phyloP scores from a whole-genome alignment of 345 rosid genomes.

The Salix brachista region DNA sequence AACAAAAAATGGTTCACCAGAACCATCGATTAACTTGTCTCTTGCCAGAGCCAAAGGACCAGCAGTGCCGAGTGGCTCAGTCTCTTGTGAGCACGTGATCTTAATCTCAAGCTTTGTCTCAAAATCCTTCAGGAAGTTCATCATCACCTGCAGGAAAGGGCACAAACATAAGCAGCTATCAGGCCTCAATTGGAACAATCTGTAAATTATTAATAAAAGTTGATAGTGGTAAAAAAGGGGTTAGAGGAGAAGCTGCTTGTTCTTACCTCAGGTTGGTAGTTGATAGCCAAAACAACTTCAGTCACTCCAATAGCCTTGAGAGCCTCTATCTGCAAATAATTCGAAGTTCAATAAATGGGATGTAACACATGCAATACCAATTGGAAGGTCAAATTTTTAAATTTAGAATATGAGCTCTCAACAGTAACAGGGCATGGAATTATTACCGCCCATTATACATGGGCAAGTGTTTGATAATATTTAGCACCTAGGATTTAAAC shows the following conservation, averaged over 20 bases:
- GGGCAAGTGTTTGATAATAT: neutral
- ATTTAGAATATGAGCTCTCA: neutral
- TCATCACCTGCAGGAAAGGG: slow-evolving; percentile 58
- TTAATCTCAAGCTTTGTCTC: slow-evolving; percentile 84
- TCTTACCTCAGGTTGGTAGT: slow-evolving; percentile 92
- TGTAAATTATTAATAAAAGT: neutral
- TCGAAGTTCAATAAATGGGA: slow-evolving; percentile 2
- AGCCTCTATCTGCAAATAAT: slow-evolving; percentile 72
- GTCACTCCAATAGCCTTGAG: slow-evolving; percentile 90
- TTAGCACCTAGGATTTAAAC: neutral
- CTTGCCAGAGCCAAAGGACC: slow-evolving; percentile 98
- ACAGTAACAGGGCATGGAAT: neutral
- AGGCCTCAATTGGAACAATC: neutral
- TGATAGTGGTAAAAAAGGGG: neutral
- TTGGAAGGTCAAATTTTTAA: neutral
- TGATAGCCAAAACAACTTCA: slow-evolving; percentile 96
- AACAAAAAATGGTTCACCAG: slow-evolving; percentile 92
- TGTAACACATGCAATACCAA: neutral
- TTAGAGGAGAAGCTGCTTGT: neutral
- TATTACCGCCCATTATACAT: neutral
- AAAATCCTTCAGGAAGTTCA: slow-evolving; percentile 84
- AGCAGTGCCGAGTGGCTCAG: slow-evolving; percentile 98
- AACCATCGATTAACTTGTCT: slow-evolving; percentile 73
- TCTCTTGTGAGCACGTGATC: slow-evolving; percentile 97
- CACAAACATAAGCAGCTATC: neutral